Percentiles rank a stretch among this genome's conserved stretches.
These are phyloP conservation scores for Microdochium nivale DNA, from an alignment of 2,329 filamentous ascomycete genomes.

Conservation along the genomic window DNA sequence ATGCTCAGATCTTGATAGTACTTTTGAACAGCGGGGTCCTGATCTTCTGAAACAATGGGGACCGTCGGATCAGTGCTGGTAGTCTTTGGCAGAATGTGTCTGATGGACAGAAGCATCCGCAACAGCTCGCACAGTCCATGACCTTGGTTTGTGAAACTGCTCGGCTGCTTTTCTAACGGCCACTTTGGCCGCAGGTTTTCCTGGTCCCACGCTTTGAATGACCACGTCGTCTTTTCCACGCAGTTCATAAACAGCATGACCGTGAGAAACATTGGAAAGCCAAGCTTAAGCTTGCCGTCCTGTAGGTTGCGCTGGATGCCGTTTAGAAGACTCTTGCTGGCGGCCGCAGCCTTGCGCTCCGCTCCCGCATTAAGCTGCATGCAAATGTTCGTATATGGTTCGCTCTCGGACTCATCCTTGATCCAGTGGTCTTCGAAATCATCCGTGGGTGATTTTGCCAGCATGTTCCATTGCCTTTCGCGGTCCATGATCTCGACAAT, in stretches of 20 bases:
- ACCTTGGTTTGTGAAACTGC: conserved; percentile 49
- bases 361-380: conserved; percentile 57
- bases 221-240: conserved; percentile 60
- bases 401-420: conserved; percentile 43
- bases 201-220: conserved; percentile 60
- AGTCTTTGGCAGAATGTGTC: conserved; percentile 49
- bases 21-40: conserved; percentile 33
- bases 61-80: conserved; percentile 33
- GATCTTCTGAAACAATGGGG: conserved; percentile 37
- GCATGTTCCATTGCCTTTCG: conserved; percentile 52
- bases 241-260: conserved; percentile 56
- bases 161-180: conserved; percentile 51
- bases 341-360: conserved; percentile 53
- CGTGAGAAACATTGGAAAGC: conserved; percentile 53
- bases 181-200: conserved; percentile 49
- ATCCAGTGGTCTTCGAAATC: conserved; percentile 35
- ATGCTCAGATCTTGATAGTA: conserved; percentile 51
- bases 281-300: conserved; percentile 50
- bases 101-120: conserved; percentile 53
- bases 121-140: conserved; percentile 49
- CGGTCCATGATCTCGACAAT: conserved; percentile 57
- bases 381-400: conserved; percentile 52
- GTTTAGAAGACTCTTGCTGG: conserved; percentile 48
- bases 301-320: conserved; percentile 53
- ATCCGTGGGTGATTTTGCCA: conserved; percentile 34